phyloP scores from a whole-genome alignment of 2,329 filamentous ascomycete genomes.

The Diaporthe velutina region DNA sequence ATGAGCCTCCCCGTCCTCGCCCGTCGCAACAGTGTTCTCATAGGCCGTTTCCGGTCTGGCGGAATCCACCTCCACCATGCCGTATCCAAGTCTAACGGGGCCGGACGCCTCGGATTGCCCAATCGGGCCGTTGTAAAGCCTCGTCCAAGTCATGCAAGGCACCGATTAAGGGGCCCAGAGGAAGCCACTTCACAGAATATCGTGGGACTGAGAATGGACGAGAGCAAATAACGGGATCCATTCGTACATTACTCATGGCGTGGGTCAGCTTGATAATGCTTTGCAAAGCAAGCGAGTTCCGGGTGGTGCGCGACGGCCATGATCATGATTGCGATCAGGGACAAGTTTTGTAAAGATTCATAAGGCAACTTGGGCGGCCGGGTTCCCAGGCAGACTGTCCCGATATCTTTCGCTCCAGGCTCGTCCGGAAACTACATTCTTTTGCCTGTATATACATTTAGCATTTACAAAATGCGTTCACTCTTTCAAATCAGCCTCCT shows the following conservation, averaged over 20 bases:
- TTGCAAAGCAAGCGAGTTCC: slow-evolving; percentile 3
- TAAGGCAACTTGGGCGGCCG: background rate
- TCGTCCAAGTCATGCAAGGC: slow-evolving; percentile 17
- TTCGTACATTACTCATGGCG: slow-evolving; percentile 16
- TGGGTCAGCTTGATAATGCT: slow-evolving; percentile 18
- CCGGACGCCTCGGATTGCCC: slow-evolving; percentile 5
- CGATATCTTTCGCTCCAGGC: background rate
- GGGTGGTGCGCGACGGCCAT: background rate
- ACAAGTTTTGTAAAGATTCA: background rate
- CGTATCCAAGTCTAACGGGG: slow-evolving; percentile 3
- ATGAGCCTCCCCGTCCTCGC: background rate
- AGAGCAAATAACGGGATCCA: slow-evolving; percentile 22
- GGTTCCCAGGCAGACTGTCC: background rate
- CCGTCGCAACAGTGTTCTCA: background rate
- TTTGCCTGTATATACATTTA: slow-evolving; percentile 3
- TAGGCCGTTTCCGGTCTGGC: slow-evolving; percentile 3
- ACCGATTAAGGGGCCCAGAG: slow-evolving; percentile 12
- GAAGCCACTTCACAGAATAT: background rate
- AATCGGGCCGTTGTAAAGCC: slow-evolving; percentile 10
- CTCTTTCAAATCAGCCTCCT: slow-evolving; percentile 40
- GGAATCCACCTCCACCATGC: slow-evolving; percentile 2
- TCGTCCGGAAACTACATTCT: background rate
- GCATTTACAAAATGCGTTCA: slow-evolving; percentile 21
- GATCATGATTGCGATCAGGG: background rate
- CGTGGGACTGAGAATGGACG: slow-evolving; percentile 19